Conservation (phyloP, 257 asterid genomes). For the Solanum virginianum region DNA sequence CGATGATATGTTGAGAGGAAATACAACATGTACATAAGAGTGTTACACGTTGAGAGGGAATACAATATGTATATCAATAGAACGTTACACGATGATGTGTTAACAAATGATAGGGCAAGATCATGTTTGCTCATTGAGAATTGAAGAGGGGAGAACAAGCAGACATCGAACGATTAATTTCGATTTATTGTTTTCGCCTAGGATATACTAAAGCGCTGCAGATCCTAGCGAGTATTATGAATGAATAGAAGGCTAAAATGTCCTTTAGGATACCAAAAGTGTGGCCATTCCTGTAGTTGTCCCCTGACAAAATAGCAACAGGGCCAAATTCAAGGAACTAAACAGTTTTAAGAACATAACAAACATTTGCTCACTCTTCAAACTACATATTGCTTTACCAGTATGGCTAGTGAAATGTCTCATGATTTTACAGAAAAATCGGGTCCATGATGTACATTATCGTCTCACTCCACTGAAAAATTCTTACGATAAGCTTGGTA, state of each 20-base stretch:
- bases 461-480: neutral
- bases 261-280: neutral
- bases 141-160: no score
- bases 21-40: no score
- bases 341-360: neutral
- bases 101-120: no score
- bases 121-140: no score
- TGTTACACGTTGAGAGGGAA: no score
- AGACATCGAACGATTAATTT: no score
- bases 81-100: no score
- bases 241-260: neutral
- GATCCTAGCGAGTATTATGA: no score
- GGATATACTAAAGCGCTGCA: no score
- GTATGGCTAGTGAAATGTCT: neutral
- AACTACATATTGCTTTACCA: neutral
- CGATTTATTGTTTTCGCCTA: no score
- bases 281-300: neutral
- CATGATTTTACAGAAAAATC: neutral
- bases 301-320: neutral
- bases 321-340: neutral
- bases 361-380: neutral
- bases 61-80: no score
- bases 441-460: neutral
- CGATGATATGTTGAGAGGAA: no score
- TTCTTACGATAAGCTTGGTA: conserved; percentile 3